Evolutionary conservation across 768 basidiomycete species (phyloP), one percentile per base, ranked within the genome.

Genomic region (Tephrocybe sp.): DNA sequence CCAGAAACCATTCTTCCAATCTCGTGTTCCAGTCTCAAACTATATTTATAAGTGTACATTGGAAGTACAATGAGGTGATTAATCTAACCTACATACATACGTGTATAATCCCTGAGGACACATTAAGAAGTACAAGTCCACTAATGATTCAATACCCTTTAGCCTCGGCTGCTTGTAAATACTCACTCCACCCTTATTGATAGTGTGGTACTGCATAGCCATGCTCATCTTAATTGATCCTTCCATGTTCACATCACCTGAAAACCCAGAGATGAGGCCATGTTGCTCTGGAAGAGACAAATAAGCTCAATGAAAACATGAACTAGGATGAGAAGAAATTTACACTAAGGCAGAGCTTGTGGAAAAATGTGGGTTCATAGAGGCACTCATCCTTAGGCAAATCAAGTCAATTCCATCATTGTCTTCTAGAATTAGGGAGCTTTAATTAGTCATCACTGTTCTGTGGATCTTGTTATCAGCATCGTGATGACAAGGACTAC

Each of bases 211-310:
- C 61, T 90, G 87, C 0, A 84, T 92, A 9, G 84, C 92, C 86
- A 96, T 86, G 65, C 96, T 95, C 7, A 72, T 88, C 72, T 88
- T 84, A 47, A 92, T 58, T 1, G 85, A 69, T 0, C 67, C 63
- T 51, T 81, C 83, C 39, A 67, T 71, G 71, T 84, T 88, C 64
- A 97, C 76, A 63, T 92, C 83, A 2, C 95, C 79, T 0, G 92
- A 76, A 65, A 98, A 97, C 1, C 87, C 94, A 12, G 95, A 94
- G 1, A 97, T n/a, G n/a, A n/a, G n/a, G n/a, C n/a, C n/a, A n/a
- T n/a, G n/a, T n/a, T n/a, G n/a, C n/a, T 77, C 63, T 96, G 94
- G 0, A 95, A 96, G 44, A 98, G 87, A 16, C 87, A 70, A 12
- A 98, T 80, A 42, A 96, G 44, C 96, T 88, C 89, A 92, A 56